A percentile compares a stretch with the other conserved stretches of the same genome.
These are phyloP conservation scores for Colletotrichum magnum DNA, from an alignment of 2,329 filamentous ascomycete species.

Conservation along the genomic window DNA sequence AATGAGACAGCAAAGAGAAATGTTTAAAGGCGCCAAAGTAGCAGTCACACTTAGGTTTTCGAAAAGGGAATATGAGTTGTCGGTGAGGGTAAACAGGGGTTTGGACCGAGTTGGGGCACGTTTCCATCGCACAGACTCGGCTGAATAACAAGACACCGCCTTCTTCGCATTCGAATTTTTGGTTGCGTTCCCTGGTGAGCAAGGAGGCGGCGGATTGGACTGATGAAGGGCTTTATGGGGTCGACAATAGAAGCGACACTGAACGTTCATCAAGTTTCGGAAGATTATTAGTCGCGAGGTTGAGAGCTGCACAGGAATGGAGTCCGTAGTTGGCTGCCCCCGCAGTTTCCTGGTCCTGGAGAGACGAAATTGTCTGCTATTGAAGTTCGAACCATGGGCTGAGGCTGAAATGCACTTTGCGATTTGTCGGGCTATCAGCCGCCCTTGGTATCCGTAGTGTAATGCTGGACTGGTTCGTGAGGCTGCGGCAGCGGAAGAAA, in stretches of 20 bases:
- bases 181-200: conserved; percentile 24
- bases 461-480: not conserved
- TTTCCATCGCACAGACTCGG: conserved; percentile 37
- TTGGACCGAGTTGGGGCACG: conserved; percentile 33
- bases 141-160: conserved; percentile 30
- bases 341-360: not conserved
- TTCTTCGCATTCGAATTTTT: conserved; percentile 32
- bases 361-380: not conserved
- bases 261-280: conserved; percentile 22
- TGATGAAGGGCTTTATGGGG: conserved; percentile 21
- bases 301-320: not conserved
- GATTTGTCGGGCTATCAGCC: too few species aligned
- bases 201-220: conserved; percentile 25
- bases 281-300: conserved; percentile 12
- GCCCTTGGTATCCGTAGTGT: not conserved
- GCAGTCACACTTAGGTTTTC: conserved; percentile 28
- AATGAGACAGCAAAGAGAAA: not conserved
- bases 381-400: not conserved
- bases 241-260: conserved; percentile 10
- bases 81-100: conserved; percentile 36
- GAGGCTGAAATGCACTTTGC: too few species aligned
- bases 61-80: conserved; percentile 24
- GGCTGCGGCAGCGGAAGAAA: conserved; percentile 8
- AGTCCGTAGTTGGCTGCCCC: too few species aligned
- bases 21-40: not conserved